Percentiles rank a stretch among this genome's conserved stretches.
Conservation (phyloP, 768 basidiomycete species). For the Macrolepiota dolichaula region DNA sequence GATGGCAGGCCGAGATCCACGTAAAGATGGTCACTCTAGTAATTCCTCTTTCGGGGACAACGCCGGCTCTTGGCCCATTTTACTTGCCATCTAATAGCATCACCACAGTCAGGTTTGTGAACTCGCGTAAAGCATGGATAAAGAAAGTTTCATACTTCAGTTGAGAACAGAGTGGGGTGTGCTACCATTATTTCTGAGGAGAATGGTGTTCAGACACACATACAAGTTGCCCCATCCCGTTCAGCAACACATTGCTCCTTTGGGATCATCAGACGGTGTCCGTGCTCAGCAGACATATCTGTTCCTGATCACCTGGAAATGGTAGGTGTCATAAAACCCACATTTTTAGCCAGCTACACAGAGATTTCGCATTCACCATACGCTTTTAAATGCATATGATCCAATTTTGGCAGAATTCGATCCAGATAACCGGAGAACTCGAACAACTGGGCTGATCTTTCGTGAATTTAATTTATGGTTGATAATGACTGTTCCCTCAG, state of each 20-base stretch:
- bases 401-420: neutral
- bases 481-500: neutral
- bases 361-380: neutral
- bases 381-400: neutral
- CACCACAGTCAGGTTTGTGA: neutral
- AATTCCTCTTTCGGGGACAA: conserved; percentile 4
- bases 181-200: neutral
- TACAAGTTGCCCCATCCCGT: neutral
- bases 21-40: conserved; percentile 6
- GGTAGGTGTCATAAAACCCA: neutral
- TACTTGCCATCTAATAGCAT: neutral
- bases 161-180: neutral
- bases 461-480: neutral
- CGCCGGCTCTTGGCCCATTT: neutral
- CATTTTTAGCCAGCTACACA: neutral
- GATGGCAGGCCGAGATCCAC: conserved; percentile 9
- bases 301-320: conserved; percentile 7
- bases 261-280: conserved; percentile 5
- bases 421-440: neutral
- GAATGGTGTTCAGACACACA: neutral
- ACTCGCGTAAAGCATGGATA: neutral
- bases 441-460: neutral
- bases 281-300: neutral
- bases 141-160: neutral
- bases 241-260: conserved; percentile 9